Percentiles rank a stretch among this genome's conserved stretches.
phyloP scores from a whole-genome alignment of 352 stramenopile genomes.

The Phytophthora brassicae region DNA sequence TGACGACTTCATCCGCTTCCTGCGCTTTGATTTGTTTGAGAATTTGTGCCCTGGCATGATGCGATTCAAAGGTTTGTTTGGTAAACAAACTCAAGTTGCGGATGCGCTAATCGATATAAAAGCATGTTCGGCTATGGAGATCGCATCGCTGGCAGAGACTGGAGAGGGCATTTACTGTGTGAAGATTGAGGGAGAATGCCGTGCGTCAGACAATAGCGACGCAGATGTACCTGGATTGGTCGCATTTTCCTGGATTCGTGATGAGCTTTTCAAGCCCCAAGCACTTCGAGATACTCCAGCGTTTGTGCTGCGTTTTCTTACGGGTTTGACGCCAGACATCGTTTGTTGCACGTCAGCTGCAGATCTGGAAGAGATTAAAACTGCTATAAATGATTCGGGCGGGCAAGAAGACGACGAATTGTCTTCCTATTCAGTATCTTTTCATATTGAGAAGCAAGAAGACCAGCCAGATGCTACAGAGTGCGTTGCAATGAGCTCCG shows the following conservation, averaged over 20 bases:
- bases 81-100: conserved; percentile 55
- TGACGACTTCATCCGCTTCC: conserved; percentile 61
- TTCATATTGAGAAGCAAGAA: conserved; percentile 56
- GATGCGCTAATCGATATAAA: conserved; percentile 37
- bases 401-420: conserved; percentile 23
- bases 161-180: conserved; percentile 66
- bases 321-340: conserved; percentile 31
- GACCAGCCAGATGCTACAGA: conserved; percentile 42
- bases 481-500: conserved; percentile 29
- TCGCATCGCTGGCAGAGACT: conserved; percentile 20
- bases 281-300: conserved; percentile 53
- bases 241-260: conserved; percentile 66
- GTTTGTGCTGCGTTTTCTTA: conserved; percentile 64
- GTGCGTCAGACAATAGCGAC: not conserved
- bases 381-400: conserved; percentile 7
- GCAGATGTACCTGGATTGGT: conserved; percentile 28
- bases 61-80: conserved; percentile 48
- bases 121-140: conserved; percentile 34
- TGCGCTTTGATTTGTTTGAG: conserved; percentile 51
- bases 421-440: conserved; percentile 34
- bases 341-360: conserved; percentile 29
- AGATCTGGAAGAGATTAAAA: conserved; percentile 25
- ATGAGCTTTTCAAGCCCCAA: conserved; percentile 44
- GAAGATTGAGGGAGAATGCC: conserved; percentile 10
- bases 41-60: conserved; percentile 15